These are phyloP conservation scores for Malus orientalis DNA, from an alignment of 306 rosid genomes.

Conservation along the genomic window DNA sequence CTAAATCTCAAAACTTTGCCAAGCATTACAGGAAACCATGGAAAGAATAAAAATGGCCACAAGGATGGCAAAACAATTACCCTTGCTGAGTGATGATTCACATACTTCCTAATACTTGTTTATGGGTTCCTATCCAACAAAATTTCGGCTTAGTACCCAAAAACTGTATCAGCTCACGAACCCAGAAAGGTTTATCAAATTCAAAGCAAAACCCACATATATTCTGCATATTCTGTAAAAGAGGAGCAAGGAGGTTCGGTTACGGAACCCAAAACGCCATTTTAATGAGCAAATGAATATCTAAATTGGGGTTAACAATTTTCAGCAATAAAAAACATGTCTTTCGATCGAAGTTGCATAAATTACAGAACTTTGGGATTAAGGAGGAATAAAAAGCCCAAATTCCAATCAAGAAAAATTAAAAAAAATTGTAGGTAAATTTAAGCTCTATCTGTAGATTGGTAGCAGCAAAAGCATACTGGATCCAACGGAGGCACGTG, in stretches of 20 bases:
- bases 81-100: conserved; percentile 65
- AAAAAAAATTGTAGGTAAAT: too few relatives aligned
- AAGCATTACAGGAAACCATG: too few relatives aligned
- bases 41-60: too few relatives aligned
- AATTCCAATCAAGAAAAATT: too few relatives aligned
- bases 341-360: conserved; percentile 19
- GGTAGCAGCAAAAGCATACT: too few relatives aligned
- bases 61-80: neutral
- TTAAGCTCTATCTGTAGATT: too few relatives aligned
- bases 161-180: conserved; percentile 20
- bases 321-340: conserved; percentile 29
- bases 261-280: conserved; percentile 25
- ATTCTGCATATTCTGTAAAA: conserved; percentile 1
- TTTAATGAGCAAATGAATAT: neutral
- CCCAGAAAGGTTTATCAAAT: conserved; percentile 7
- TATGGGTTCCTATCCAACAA: conserved; percentile 10
- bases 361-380: conserved; percentile 24
- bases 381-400: neutral
- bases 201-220: conserved; percentile 32
- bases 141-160: conserved; percentile 9
- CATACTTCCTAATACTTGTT: conserved; percentile 78
- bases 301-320: conserved; percentile 16
- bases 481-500: too few relatives aligned
- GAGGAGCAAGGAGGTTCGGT: conserved; percentile 13
- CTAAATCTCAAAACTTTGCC: too few relatives aligned